Evolutionary conservation across 345 rosid genomes (phyloP).

Genomic region (Xanthoceras sorbifolium): DNA sequence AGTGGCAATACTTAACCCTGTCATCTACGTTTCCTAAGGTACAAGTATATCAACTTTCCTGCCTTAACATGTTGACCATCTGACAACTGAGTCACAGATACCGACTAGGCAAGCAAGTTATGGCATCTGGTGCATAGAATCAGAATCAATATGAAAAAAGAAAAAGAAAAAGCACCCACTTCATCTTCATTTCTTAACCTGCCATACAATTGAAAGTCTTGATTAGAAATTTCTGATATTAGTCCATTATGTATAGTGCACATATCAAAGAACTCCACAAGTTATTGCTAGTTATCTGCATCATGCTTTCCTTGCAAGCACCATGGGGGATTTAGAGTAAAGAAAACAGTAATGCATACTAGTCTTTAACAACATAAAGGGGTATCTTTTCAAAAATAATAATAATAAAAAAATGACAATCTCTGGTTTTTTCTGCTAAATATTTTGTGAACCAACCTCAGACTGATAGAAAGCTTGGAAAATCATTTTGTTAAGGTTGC

Average conservation of each 20-base stretch:
- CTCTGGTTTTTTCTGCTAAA: not conserved
- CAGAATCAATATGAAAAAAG: not conserved
- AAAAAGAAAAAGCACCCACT: not conserved
- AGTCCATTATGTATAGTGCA: not conserved
- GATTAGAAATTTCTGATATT: not conserved
- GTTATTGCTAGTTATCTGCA: not conserved
- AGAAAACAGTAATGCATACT: not conserved
- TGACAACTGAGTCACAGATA: constrained; percentile 8
- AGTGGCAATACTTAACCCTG: not conserved
- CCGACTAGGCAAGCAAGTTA: constrained; percentile 8
- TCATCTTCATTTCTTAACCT: constrained; percentile 34
- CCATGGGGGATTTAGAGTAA: not conserved
- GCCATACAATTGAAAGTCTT: constrained; percentile 17
- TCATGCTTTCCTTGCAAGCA: not conserved
- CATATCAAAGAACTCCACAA: constrained; percentile 4
- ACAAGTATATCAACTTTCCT: not conserved
- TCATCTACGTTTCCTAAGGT: not conserved
- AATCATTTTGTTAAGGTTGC: not conserved
- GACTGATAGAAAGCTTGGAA: not conserved
- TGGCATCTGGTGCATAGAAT: not conserved
- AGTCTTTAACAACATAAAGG: not conserved
- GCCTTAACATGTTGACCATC: not conserved
- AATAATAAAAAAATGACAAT: not conserved
- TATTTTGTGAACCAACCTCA: not conserved
- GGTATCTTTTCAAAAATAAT: not conserved